Conservation (phyloP, 371 early-diverging fungal species). For the Umbelopsis sp. region DNA sequence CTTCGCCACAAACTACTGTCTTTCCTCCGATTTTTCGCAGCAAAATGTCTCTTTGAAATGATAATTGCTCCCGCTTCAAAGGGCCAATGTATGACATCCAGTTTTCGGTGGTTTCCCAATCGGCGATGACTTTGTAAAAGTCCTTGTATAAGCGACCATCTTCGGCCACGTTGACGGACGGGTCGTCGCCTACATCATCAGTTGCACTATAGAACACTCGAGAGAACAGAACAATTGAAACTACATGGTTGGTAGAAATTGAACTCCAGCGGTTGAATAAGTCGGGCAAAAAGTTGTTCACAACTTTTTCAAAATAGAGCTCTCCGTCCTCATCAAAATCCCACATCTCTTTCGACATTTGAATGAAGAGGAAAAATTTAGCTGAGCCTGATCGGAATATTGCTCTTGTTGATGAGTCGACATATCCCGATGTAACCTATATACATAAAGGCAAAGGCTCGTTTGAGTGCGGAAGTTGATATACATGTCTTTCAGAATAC, state of each 20-base stretch:
- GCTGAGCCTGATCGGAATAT: slow-evolving; percentile 96
- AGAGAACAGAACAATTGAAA: slow-evolving; percentile 92
- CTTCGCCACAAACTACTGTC: slow-evolving; percentile 63
- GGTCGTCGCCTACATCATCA: slow-evolving; percentile 46
- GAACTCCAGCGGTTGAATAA: slow-evolving; percentile 89
- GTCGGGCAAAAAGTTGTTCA: slow-evolving; percentile 88
- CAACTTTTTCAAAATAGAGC: slow-evolving; percentile 88
- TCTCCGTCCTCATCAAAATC: slow-evolving; percentile 97
- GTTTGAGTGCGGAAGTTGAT: not conserved
- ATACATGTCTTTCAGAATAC: not conserved
- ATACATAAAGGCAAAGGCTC: too few species aligned
- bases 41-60: slow-evolving; percentile 80
- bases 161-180: slow-evolving; percentile 50
- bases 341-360: slow-evolving; percentile 97
- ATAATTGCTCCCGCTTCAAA: slow-evolving; percentile 81
- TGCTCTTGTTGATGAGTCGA: slow-evolving; percentile 78
- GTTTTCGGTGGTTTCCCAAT: slow-evolving; percentile 90
- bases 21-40: slow-evolving; percentile 49
- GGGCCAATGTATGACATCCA: slow-evolving; percentile 81
- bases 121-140: slow-evolving; percentile 92
- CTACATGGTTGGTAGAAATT: slow-evolving; percentile 90
- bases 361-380: slow-evolving; percentile 91
- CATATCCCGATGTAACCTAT: slow-evolving; percentile 64
- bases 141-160: slow-evolving; percentile 80
- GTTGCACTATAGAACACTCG: slow-evolving; percentile 76